Evolutionary conservation across 169 alveolate genomes (phyloP).

Genomic region (Theileria sp.): DNA sequence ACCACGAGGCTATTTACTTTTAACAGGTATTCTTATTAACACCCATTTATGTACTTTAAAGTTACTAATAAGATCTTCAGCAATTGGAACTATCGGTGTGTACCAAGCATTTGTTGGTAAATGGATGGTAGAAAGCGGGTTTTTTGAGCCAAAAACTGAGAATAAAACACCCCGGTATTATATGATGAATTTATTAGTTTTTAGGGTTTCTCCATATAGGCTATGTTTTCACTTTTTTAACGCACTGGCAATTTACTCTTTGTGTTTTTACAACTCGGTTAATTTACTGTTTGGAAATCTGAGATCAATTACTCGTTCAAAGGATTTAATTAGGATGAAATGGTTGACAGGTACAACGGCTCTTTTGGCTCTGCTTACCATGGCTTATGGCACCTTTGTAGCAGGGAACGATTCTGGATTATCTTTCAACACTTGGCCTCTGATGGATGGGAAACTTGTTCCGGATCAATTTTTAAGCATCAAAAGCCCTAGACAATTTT

Average conservation of each 20-base stretch:
- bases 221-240: conserved; percentile 69
- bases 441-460: conserved; percentile 75
- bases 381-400: conserved; percentile 78
- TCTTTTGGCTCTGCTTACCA: conserved; percentile 55
- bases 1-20: conserved; percentile 60
- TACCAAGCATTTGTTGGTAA: conserved; percentile 78
- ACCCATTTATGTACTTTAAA: background rate
- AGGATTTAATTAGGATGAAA: conserved; percentile 20
- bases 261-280: conserved; percentile 66
- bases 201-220: conserved; percentile 78
- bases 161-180: conserved; percentile 70
- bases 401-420: conserved; percentile 87
- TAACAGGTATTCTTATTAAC: conserved; percentile 17
- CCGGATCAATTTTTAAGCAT: conserved; percentile 73
- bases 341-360: conserved; percentile 12
- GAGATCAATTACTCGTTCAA: background rate
- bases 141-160: conserved; percentile 72
- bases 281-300: conserved; percentile 33
- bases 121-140: conserved; percentile 82
- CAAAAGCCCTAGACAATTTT: conserved; percentile 46
- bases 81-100: conserved; percentile 62
- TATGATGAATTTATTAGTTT: background rate
- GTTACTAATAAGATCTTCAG: conserved; percentile 3
- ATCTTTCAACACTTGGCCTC: conserved; percentile 87
- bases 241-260: conserved; percentile 73